Evolutionary conservation across 805 yeast genomes (phyloP).

Genomic region (Starmerella apis): DNA sequence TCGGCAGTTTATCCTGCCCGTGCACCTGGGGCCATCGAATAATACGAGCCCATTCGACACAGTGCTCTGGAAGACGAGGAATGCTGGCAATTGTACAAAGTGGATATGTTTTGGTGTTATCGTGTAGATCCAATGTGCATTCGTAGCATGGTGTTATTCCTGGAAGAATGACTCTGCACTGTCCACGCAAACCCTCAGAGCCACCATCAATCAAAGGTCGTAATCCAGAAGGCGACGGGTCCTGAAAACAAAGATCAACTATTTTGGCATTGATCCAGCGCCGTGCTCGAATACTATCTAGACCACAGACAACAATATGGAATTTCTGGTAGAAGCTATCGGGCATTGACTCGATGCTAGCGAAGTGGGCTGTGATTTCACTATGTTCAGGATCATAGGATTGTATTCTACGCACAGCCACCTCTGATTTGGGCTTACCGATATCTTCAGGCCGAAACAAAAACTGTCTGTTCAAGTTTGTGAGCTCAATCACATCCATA

Average conservation of each 20-base stretch:
- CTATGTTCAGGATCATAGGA: background rate
- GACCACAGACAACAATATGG: conserved; percentile 68
- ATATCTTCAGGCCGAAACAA: conserved; percentile 51
- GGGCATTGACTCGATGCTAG: conserved; percentile 55
- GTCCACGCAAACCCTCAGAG: conserved; percentile 89
- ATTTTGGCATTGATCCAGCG: conserved; percentile 74
- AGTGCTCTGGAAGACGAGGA: conserved; percentile 90
- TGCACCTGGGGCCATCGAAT: conserved; percentile 53
- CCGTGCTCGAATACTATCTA: conserved; percentile 82
- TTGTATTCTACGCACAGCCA: conserved; percentile 50
- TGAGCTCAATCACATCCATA: conserved; percentile 74
- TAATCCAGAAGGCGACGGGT: conserved; percentile 38
- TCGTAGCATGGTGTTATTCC: conserved; percentile 83
- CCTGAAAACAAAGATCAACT: conserved; percentile 48
- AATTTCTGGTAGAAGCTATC: conserved; percentile 56
- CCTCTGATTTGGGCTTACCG: conserved; percentile 55
- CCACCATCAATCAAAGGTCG: conserved; percentile 87
- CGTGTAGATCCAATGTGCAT: conserved; percentile 76
- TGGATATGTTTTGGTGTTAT: conserved; percentile 29
- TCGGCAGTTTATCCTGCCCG: conserved; percentile 37
- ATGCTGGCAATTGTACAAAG: conserved; percentile 90
- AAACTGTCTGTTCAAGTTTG: conserved; percentile 68
- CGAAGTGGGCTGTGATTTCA: conserved; percentile 40
- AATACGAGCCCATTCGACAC: conserved; percentile 80
- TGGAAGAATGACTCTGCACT: conserved; percentile 77